These are phyloP conservation scores for Bruguiera sexangula DNA, from an alignment of 345 rosid genomes.

Conservation along the genomic window DNA sequence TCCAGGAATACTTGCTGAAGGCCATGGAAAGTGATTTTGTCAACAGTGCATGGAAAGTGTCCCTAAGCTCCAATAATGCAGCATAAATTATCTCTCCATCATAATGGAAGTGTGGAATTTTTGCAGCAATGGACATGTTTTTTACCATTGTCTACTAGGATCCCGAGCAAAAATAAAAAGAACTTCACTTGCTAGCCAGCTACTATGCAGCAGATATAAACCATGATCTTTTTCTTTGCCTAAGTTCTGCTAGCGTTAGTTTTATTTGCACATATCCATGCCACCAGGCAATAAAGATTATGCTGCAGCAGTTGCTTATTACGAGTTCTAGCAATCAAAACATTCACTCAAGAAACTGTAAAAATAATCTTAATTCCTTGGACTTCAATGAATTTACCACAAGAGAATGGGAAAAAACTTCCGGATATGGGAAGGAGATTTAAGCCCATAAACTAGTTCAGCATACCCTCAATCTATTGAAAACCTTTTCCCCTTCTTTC, in stretches of 20 bases:
- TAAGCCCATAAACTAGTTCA: no score
- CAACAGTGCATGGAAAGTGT: constrained; percentile 64
- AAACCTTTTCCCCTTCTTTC: no score
- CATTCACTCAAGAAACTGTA: no score
- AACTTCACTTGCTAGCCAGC: neutral
- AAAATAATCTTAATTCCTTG: no score
- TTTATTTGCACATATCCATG: neutral
- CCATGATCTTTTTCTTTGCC: neutral
- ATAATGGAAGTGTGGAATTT: constrained; percentile 88
- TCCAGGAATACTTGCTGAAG: constrained; percentile 48
- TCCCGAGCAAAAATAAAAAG: constrained; percentile 48
- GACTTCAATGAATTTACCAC: no score
- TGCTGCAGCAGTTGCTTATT: no score
- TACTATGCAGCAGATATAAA: no score
- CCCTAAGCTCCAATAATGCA: constrained; percentile 64
- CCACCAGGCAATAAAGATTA: no score
- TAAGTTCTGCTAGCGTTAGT: neutral
- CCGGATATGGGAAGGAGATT: no score
- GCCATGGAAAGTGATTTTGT: constrained; percentile 49
- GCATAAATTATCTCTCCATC: constrained; percentile 88
- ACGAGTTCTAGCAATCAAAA: no score
- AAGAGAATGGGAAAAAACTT: no score
- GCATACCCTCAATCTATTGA: no score
- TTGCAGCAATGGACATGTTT: constrained; percentile 87
- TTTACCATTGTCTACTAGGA: constrained; percentile 85